Conservation (phyloP, 2,329 filamentous ascomycete species). For the Fusarium multiceps region DNA sequence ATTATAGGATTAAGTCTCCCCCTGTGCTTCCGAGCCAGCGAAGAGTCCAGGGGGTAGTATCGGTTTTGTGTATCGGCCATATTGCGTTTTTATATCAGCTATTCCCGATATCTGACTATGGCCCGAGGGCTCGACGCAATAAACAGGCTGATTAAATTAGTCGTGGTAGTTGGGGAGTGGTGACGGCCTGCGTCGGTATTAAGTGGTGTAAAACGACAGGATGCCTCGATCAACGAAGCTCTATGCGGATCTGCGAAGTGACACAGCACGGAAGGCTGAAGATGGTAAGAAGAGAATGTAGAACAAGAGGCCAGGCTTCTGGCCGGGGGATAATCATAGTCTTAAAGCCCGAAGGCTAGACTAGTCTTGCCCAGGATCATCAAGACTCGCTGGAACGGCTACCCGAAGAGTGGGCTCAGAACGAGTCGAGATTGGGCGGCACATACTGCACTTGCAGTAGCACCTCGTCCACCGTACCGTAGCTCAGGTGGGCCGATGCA, state of each 20-base stretch:
- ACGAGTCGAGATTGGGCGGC: constrained; percentile 35
- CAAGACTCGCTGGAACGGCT: constrained; percentile 42
- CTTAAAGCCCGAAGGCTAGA: constrained; percentile 42
- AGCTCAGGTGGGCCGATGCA: constrained; percentile 43
- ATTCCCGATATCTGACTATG: constrained; percentile 47
- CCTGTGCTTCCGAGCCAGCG: constrained; percentile 66
- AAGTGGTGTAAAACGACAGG: constrained; percentile 51
- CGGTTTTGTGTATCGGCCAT: constrained; percentile 59
- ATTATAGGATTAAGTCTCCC: constrained; percentile 73
- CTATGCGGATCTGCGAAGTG: constrained; percentile 47
- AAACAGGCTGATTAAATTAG: constrained; percentile 37
- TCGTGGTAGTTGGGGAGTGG: constrained; percentile 37
- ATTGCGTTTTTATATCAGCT: constrained; percentile 50
- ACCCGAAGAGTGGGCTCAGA: constrained; percentile 28
- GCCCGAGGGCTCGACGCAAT: constrained; percentile 30
- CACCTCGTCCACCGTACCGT: constrained; percentile 31
- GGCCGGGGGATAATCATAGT: constrained; percentile 44
- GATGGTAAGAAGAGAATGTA: constrained; percentile 51
- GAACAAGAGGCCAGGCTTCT: constrained; percentile 47
- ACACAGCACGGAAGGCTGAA: constrained; percentile 45
- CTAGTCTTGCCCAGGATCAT: constrained; percentile 31
- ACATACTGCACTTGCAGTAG: constrained; percentile 45
- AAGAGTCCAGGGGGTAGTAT: constrained; percentile 62
- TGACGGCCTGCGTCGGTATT: constrained; percentile 54
- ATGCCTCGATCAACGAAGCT: constrained; percentile 59